Conservation (phyloP, 2,329 filamentous ascomycete genomes). For the Elsinoe fawcettii region DNA sequence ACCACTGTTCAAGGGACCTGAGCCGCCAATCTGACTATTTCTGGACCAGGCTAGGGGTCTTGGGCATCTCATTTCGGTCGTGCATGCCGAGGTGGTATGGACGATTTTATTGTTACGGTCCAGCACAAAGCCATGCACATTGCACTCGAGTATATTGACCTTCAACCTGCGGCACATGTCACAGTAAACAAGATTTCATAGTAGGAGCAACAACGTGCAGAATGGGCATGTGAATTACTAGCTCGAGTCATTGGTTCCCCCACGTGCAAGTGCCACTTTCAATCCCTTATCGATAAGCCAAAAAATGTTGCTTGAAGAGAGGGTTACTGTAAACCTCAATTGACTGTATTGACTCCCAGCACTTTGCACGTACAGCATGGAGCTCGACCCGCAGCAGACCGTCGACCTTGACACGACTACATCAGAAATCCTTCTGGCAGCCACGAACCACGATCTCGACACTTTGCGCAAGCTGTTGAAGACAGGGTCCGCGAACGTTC, state of each 20-base stretch:
- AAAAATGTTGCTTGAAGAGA: neutral
- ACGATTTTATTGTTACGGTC: too few relatives aligned
- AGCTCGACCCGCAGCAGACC: slow-evolving; percentile 20
- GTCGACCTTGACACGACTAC: slow-evolving; percentile 38
- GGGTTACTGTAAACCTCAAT: too few relatives aligned
- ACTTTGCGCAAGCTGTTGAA: slow-evolving; percentile 63
- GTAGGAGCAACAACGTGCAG: too few relatives aligned
- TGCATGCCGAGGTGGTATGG: too few relatives aligned
- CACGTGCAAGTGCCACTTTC: neutral
- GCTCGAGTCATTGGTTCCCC: too few relatives aligned
- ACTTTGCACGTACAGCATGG: neutral
- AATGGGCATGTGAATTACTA: too few relatives aligned
- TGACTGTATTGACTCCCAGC: too few relatives aligned
- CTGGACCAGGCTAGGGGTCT: neutral
- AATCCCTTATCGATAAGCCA: neutral
- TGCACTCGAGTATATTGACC: too few relatives aligned
- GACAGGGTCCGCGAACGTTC: slow-evolving; percentile 57
- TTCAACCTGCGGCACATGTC: too few relatives aligned
- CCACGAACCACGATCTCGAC: slow-evolving; percentile 59
- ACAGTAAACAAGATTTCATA: too few relatives aligned
- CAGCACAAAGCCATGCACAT: too few relatives aligned
- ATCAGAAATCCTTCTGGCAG: slow-evolving; percentile 58
- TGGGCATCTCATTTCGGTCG: neutral
- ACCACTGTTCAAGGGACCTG: neutral
- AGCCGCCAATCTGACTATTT: neutral